phyloP scores from a whole-genome alignment of 2,329 filamentous ascomycete species.

The Fusarium mexicanum region DNA sequence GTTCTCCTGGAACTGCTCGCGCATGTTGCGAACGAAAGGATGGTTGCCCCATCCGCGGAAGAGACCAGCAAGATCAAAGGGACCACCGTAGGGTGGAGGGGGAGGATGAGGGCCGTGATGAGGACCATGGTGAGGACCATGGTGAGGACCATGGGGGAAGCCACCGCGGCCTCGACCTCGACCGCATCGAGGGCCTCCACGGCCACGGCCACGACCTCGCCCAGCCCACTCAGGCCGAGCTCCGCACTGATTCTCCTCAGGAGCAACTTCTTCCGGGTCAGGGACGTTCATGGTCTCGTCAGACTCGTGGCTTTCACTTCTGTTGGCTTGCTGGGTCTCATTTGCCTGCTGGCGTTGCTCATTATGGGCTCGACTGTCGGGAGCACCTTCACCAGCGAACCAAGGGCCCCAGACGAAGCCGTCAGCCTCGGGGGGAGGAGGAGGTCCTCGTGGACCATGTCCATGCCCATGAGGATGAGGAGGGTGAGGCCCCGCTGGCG shows the following conservation, averaged over 20 bases:
- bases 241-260: slow-evolving; percentile 45
- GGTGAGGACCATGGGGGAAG: slow-evolving; percentile 26
- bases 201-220: slow-evolving; percentile 35
- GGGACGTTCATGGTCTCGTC: slow-evolving; percentile 48
- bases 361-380: slow-evolving; percentile 23
- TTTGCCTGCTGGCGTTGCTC: slow-evolving; percentile 36
- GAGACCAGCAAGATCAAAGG: slow-evolving; percentile 53
- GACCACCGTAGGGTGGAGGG: slow-evolving; percentile 27
- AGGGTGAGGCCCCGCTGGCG: slow-evolving; percentile 19
- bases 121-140: slow-evolving; percentile 29
- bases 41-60: slow-evolving; percentile 54
- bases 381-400: slow-evolving; percentile 40
- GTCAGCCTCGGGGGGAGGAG: slow-evolving; percentile 35
- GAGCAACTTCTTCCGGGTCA: slow-evolving; percentile 47
- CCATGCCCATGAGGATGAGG: slow-evolving; percentile 7
- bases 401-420: slow-evolving; percentile 41
- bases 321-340: slow-evolving; percentile 20
- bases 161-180: slow-evolving; percentile 36
- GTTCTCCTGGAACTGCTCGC: slow-evolving; percentile 46
- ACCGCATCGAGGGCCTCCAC: slow-evolving; percentile 34
- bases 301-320: slow-evolving; percentile 49
- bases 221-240: slow-evolving; percentile 33
- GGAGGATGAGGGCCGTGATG: slow-evolving; percentile 35
- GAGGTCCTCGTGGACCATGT: slow-evolving; percentile 27
- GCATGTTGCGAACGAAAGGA: slow-evolving; percentile 55